Base-by-base conservation (phyloP, 176 grass and related monocot genomes). In the Zoysia pacifica region DNA sequence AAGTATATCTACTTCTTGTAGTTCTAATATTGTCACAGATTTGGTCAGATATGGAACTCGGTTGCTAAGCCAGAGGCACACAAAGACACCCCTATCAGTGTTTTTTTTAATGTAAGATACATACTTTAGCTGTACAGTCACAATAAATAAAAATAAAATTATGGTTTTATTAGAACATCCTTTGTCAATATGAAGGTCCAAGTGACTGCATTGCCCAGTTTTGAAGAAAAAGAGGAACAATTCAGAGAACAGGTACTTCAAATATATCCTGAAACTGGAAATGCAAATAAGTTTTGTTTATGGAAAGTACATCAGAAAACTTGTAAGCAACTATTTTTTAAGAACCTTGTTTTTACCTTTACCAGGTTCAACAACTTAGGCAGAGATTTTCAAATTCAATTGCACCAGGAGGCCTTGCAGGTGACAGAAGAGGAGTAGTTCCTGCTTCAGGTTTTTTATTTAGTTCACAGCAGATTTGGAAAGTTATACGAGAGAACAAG, bases 181-280 rank as follows among this genome's bases (percentile, higher is more conserved):
- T 84, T 65, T 86, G 62, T 72, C 40, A 64, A 83, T 86, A 74
- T 85, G 73, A 86, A 98, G 96, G 88, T 98, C 50, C 67, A 98
- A 82, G 96, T 98, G 61, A 94, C 90, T 75, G 90, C 96, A 52
- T 86, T 98, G 75, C 69, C 92, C 40, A 98, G 92, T 89, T 98
- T 90, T 79, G 96, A 98, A 89, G 96, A 94, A 81, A 98, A 98
- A 77, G 96, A 98, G 94, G 90, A 93, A 20, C 90, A 94, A 81
- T 98, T 98, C 80, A 87, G 81, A 48, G 86, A 91, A 28, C 90
- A 98, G 92, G 96, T 98, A 85, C 49, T 66, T 81, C 11, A 62
- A 75, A 84, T 40, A 66, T 65, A 6, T 40, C 50, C 73, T 70
- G 65, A 70, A 79, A 88, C 62, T 69, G 39, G 47, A 79, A 8